Percentiles rank a stretch among this genome's conserved stretches.
Evolutionary conservation across 805 yeast genomes (phyloP).

Genomic region (Zygosaccharomyces lentus): DNA sequence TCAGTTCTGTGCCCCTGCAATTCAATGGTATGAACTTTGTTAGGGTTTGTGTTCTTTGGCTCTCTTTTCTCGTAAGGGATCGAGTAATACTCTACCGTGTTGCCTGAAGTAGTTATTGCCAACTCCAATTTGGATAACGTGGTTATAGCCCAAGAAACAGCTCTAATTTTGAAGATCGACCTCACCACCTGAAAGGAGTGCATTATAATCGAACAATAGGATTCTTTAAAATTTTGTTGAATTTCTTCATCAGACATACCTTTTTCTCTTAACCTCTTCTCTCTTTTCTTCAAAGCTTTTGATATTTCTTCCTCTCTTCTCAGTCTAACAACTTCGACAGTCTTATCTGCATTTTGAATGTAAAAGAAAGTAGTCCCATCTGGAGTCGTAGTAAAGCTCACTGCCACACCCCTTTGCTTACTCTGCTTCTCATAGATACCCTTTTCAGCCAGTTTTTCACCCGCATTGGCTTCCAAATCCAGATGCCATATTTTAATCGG

Average conservation of each 20-base stretch:
- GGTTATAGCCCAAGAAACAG: constrained; percentile 59
- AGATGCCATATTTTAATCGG: constrained; percentile 81
- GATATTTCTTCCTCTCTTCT: constrained; percentile 72
- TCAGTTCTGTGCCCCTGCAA: constrained; percentile 87
- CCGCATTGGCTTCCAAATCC: constrained; percentile 51
- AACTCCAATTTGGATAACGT: constrained; percentile 52
- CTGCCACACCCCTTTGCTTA: constrained; percentile 60
- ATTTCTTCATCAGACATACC: constrained; percentile 62
- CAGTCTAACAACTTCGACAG: constrained; percentile 73
- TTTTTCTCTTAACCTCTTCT: constrained; percentile 70
- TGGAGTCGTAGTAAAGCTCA: constrained; percentile 42
- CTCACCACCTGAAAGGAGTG: constrained; percentile 69
- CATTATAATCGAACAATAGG: constrained; percentile 52
- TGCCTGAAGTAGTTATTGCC: constrained; percentile 62
- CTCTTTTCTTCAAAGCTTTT: constrained; percentile 72
- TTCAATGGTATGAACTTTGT: constrained; percentile 58
- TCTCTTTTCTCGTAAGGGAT: constrained; percentile 58
- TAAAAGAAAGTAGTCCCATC: constrained; percentile 45
- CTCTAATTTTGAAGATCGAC: constrained; percentile 57
- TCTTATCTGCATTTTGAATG: constrained; percentile 74
- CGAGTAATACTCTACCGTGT: constrained; percentile 66
- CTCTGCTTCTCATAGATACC: constrained; percentile 76
- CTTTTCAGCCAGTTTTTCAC: constrained; percentile 48
- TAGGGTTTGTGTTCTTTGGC: constrained; percentile 37
- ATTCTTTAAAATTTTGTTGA: constrained; percentile 42